These are phyloP conservation scores for Claviceps quebecensis DNA, from an alignment of 2,329 filamentous ascomycete genomes.

Conservation along the genomic window DNA sequence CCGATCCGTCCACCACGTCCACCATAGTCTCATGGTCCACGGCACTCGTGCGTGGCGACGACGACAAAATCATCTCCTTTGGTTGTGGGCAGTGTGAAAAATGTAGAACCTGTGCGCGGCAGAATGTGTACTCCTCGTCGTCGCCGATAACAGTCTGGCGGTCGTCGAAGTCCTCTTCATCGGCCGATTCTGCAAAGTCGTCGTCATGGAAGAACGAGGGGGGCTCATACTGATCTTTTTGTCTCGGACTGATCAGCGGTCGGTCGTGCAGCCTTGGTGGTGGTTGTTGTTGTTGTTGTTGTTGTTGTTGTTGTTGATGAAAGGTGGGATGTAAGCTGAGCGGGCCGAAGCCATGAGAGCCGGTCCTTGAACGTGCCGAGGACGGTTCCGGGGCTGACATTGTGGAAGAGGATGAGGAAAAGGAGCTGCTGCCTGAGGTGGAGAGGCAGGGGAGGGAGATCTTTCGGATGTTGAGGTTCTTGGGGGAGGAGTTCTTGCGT, in stretches of 20 bases:
- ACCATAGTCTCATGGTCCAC: neutral
- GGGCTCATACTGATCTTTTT: conserved; percentile 10
- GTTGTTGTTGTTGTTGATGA: conserved; percentile 2
- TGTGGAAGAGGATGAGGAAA: conserved; percentile 16
- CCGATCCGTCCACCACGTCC: conserved; percentile 7
- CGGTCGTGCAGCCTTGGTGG: conserved; percentile 24
- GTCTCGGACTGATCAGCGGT: conserved; percentile 15
- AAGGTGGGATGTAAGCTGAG: conserved; percentile 21
- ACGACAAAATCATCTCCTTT: conserved; percentile 18
- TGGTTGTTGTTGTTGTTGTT: conserved; percentile 9
- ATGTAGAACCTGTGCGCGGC: conserved; percentile 3
- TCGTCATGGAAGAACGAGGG: conserved; percentile 16
- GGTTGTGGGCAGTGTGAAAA: neutral
- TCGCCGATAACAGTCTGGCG: conserved; percentile 10
- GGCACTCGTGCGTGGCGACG: conserved; percentile 9
- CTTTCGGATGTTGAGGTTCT: conserved; percentile 27
- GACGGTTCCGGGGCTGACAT: conserved; percentile 14
- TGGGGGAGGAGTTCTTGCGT: conserved; percentile 21
- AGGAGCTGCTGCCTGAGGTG: conserved; percentile 21
- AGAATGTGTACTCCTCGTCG: conserved; percentile 7
- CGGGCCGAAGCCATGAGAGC: conserved; percentile 18
- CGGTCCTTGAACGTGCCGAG: conserved; percentile 11
- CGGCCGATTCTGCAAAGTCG: conserved; percentile 1
- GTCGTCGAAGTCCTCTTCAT: conserved; percentile 11
- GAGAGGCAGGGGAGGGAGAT: conserved; percentile 26